phyloP scores from a whole-genome alignment of 768 basidiomycete genomes.

The Tremella fuciformis region DNA sequence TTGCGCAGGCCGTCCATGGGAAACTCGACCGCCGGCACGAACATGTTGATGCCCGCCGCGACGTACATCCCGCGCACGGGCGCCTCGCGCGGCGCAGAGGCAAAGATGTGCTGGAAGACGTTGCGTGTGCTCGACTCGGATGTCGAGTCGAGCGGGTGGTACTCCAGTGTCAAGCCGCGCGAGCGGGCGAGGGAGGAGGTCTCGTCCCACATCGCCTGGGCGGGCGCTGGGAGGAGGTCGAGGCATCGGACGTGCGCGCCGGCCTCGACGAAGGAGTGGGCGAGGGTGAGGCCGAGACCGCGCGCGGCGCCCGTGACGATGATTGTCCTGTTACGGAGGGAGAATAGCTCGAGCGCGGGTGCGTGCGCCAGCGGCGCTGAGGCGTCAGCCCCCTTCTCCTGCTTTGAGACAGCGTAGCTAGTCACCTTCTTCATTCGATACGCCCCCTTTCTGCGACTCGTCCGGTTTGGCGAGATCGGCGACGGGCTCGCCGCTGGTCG shows the following conservation, averaged over 20 bases:
- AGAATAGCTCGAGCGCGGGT: constrained; percentile 32
- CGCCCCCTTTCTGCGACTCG: constrained; percentile 17
- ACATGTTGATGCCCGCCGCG: constrained; percentile 30
- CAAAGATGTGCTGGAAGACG: constrained; percentile 21
- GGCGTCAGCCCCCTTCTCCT: no score
- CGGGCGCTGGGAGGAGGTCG: constrained; percentile 35
- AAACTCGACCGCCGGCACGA: constrained; percentile 29
- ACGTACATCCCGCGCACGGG: constrained; percentile 22
- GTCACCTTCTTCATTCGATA: constrained; percentile 12
- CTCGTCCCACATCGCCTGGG: constrained; percentile 27
- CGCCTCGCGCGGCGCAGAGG: not conserved
- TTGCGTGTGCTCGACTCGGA: constrained; percentile 5
- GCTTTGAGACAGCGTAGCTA: no score
- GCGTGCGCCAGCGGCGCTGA: constrained; percentile 17
- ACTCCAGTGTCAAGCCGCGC: constrained; percentile 16
- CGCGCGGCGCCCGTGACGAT: constrained; percentile 45
- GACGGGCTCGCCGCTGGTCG: constrained; percentile 16
- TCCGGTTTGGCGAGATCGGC: constrained; percentile 24
- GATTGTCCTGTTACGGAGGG: constrained; percentile 28
- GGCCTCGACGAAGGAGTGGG: constrained; percentile 37
- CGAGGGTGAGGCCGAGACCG: constrained; percentile 43
- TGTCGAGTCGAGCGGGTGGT: constrained; percentile 28
- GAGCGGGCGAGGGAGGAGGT: constrained; percentile 11
- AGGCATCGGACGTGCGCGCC: constrained; percentile 34
- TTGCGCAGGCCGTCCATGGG: constrained; percentile 24